These are phyloP conservation scores for Candida namnaoensis DNA, from an alignment of 805 yeast species.

Conservation along the genomic window DNA sequence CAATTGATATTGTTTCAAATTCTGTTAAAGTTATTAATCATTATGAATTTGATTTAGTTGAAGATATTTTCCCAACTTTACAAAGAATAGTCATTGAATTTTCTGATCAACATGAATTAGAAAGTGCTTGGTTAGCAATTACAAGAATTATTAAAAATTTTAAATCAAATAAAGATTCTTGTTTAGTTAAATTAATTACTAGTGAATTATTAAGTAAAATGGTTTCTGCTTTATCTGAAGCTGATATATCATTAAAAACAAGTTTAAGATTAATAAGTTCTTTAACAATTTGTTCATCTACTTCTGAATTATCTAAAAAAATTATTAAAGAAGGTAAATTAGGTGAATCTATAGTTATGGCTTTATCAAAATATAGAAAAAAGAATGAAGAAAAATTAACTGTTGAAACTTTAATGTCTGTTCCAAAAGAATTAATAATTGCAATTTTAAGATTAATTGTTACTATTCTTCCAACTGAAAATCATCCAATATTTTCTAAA, in stretches of 20 bases:
- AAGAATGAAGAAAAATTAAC: constrained; percentile 26
- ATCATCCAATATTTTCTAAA: constrained; percentile 16
- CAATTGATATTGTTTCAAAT: constrained; percentile 64
- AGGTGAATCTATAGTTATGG: constrained; percentile 36
- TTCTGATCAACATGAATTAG: constrained; percentile 51
- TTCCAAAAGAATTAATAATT: constrained; percentile 57
- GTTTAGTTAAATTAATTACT: constrained; percentile 35
- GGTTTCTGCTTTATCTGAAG: constrained; percentile 15
- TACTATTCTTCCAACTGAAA: constrained; percentile 44
- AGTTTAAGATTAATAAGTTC: constrained; percentile 28
- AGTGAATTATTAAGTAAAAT: constrained; percentile 26
- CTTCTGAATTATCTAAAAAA: constrained; percentile 28
- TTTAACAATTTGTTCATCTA: constrained; percentile 31
- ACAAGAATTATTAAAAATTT: constrained; percentile 48
- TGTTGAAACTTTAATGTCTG: constrained; percentile 65
- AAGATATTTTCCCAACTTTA: constrained; percentile 50
- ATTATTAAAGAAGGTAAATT: constrained; percentile 41
- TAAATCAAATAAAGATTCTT: constrained; percentile 24
- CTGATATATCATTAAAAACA: constrained; percentile 22
- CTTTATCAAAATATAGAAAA: constrained; percentile 44
- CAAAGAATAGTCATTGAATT: constrained; percentile 43
- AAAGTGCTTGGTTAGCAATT: constrained; percentile 57
- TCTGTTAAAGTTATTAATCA: constrained; percentile 43
- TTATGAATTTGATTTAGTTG: constrained; percentile 36
- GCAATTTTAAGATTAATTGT: constrained; percentile 48